Evolutionary conservation across 805 yeast species (phyloP).

Genomic region (Millerozyma acaciae): DNA sequence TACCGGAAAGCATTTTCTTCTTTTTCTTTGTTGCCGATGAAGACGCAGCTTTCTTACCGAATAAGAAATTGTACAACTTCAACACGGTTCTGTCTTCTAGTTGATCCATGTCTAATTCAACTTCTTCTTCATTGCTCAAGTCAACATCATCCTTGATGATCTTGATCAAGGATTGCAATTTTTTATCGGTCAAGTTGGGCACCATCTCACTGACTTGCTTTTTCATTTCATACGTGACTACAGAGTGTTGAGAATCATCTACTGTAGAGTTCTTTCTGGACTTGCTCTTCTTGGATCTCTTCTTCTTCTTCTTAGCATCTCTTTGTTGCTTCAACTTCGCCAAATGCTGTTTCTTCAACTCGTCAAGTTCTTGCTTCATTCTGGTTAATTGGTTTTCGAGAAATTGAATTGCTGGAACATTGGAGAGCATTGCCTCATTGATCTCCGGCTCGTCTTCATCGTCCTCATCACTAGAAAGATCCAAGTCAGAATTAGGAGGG

Average conservation of each 20-base stretch:
- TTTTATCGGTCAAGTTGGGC: constrained; percentile 70
- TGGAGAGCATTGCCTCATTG: constrained; percentile 48
- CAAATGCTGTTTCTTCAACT: constrained; percentile 73
- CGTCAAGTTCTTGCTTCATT: constrained; percentile 81
- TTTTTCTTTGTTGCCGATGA: constrained; percentile 42
- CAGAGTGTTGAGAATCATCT: constrained; percentile 26
- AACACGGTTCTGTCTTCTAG: constrained; percentile 79
- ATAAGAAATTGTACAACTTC: constrained; percentile 78
- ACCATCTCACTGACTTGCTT: constrained; percentile 86
- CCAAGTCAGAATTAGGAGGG: constrained; percentile 48
- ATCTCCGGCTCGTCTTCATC: constrained; percentile 61
- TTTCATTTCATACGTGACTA: constrained; percentile 93
- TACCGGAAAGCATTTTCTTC: constrained; percentile 18
- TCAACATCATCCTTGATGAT: constrained; percentile 72
- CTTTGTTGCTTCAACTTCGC: constrained; percentile 64
- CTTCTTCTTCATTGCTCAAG: constrained; percentile 72
- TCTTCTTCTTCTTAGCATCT: constrained; percentile 45
- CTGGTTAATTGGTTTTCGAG: constrained; percentile 81
- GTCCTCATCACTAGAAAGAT: constrained; percentile 28
- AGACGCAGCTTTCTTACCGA: constrained; percentile 37
- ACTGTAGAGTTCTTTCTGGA: constrained; percentile 19
- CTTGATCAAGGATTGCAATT: constrained; percentile 75
- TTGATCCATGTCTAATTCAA: constrained; percentile 93
- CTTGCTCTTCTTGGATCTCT: constrained; percentile 34
- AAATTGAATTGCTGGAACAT: constrained; percentile 86